phyloP scores from a whole-genome alignment of 495 filamentous ascomycete genomes.

The Podospora comata region DNA sequence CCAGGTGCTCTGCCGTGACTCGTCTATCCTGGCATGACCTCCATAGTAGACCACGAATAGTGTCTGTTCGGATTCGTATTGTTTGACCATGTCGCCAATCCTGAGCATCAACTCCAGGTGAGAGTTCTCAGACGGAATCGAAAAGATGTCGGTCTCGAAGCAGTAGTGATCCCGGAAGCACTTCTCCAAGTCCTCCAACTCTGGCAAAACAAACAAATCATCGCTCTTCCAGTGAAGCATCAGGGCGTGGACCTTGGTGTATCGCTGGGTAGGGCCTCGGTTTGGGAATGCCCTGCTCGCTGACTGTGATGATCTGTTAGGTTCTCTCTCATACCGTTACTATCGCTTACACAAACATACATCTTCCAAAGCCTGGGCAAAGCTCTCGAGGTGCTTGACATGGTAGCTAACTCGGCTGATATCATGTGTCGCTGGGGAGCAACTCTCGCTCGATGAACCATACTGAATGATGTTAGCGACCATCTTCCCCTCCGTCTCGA shows the following conservation, averaged over 20 bases:
- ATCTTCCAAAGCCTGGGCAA: slow-evolving; percentile 47
- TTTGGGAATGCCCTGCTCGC: slow-evolving; percentile 51
- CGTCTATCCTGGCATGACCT: slow-evolving; percentile 52
- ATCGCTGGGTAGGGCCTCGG: slow-evolving; percentile 43
- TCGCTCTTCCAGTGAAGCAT: slow-evolving; percentile 56
- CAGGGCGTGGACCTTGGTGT: slow-evolving; percentile 49
- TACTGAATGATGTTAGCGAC: slow-evolving; percentile 35
- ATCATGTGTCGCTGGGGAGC: slow-evolving; percentile 48
- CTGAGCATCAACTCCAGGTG: slow-evolving; percentile 50
- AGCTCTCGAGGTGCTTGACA: slow-evolving; percentile 48
- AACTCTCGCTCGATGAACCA: slow-evolving; percentile 42
- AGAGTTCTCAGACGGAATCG: slow-evolving; percentile 50
- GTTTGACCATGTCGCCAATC: slow-evolving; percentile 47
- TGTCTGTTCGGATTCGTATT: slow-evolving; percentile 48
- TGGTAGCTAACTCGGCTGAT: slow-evolving; percentile 52
- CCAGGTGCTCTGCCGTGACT: slow-evolving; percentile 53
- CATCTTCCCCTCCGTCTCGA: background rate
- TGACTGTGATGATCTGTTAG: slow-evolving; percentile 32
- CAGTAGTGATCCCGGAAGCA: slow-evolving; percentile 48
- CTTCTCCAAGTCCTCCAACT: slow-evolving; percentile 49
- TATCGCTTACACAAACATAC: slow-evolving; percentile 30
- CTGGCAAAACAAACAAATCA: slow-evolving; percentile 51
- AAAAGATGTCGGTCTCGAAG: slow-evolving; percentile 48
- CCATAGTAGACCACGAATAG: slow-evolving; percentile 54
- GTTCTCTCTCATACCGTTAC: slow-evolving; percentile 5